phyloP scores from a whole-genome alignment of 805 yeast species.

The Candida ovalis region DNA sequence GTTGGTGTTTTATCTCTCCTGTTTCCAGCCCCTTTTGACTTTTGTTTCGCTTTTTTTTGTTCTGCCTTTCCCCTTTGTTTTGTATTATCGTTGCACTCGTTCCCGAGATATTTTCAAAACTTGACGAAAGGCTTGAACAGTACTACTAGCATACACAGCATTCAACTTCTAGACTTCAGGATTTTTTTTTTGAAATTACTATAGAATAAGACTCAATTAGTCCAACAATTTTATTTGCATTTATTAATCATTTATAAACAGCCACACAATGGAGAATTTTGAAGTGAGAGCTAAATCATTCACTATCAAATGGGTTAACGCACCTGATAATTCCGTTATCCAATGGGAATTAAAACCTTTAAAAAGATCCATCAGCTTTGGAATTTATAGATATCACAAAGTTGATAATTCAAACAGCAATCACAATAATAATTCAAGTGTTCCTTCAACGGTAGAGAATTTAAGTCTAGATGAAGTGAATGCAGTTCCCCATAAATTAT shows the following conservation, averaged over 20 bases:
- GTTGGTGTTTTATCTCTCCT: too few species aligned
- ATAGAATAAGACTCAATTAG: too few species aligned
- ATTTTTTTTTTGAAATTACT: too few species aligned
- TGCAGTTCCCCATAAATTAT: conserved; percentile 28
- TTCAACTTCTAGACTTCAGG: too few species aligned
- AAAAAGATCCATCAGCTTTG: conserved; percentile 50
- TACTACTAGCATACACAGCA: too few species aligned
- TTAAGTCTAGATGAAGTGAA: conserved; percentile 28
- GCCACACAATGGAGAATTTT: conserved; percentile 68
- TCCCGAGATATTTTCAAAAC: too few species aligned
- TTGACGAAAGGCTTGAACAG: too few species aligned
- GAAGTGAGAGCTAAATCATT: conserved; percentile 89
- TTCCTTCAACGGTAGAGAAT: conserved; percentile 18
- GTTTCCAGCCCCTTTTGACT: too few species aligned
- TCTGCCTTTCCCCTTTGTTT: too few species aligned
- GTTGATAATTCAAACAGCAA: conserved; percentile 5
- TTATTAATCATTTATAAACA: not conserved
- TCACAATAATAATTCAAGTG: conserved; percentile 7
- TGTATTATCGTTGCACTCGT: too few species aligned
- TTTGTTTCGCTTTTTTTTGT: too few species aligned
- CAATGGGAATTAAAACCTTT: conserved; percentile 82
- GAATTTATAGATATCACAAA: conserved; percentile 30
- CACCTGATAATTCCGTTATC: conserved; percentile 61
- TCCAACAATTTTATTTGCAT: too few species aligned
- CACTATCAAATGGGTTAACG: conserved; percentile 86